A percentile compares a stretch with the other conserved stretches of the same genome.
These are phyloP conservation scores for Silene vulgaris DNA, from an alignment of 179 eudicot genomes.

Conservation along the genomic window DNA sequence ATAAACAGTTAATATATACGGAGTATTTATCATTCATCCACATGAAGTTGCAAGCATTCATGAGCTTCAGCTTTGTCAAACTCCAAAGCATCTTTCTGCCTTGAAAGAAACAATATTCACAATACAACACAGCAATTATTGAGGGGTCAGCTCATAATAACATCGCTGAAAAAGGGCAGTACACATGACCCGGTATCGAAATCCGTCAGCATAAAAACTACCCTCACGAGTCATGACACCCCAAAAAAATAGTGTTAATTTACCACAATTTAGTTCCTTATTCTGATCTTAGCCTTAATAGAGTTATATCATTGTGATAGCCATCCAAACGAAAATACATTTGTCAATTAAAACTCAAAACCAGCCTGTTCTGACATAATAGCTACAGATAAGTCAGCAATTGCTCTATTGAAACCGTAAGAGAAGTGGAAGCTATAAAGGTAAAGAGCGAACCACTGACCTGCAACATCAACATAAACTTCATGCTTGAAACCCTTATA, in stretches of 20 bases:
- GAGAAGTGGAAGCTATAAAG: conserved; percentile 4
- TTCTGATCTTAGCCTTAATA: not conserved
- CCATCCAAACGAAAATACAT: not conserved
- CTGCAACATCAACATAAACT: conserved; percentile 67
- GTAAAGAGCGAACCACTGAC: conserved; percentile 23
- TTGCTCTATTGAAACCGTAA: conserved; percentile 37
- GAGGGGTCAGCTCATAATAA: too few species aligned
- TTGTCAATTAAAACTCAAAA: not conserved
- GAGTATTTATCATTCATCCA: not conserved
- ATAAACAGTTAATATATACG: not conserved
- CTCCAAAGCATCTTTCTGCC: too few species aligned
- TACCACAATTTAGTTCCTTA: not conserved
- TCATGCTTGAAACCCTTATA: conserved; percentile 61
- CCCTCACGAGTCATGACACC: too few species aligned
- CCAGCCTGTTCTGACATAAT: not conserved
- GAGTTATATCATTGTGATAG: not conserved
- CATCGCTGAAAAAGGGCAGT: too few species aligned
- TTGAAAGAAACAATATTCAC: too few species aligned
- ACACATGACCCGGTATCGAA: too few species aligned
- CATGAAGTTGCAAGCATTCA: conserved; percentile 2
- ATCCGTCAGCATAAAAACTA: too few species aligned
- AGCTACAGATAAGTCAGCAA: too few species aligned
- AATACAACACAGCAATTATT: too few species aligned
- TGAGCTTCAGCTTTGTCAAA: too few species aligned
- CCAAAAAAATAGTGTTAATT: too few species aligned